phyloP scores from a whole-genome alignment of 2,329 filamentous ascomycete genomes.

The Ramularia endophylla region DNA sequence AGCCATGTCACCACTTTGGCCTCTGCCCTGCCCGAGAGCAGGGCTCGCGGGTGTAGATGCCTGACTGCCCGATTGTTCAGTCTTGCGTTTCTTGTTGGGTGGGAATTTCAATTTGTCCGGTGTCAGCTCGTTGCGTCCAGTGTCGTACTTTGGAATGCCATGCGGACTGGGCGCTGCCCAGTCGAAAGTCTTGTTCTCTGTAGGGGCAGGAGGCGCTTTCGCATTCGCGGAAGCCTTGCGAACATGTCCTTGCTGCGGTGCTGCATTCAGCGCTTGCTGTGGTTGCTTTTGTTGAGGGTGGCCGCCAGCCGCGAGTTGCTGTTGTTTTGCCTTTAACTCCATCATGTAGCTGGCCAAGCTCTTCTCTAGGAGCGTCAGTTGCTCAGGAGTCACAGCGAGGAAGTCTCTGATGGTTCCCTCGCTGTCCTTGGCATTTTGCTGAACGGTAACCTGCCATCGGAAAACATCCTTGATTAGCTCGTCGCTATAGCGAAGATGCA shows the following conservation, averaged over 20 bases:
- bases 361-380: constrained; percentile 22
- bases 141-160: constrained; percentile 53
- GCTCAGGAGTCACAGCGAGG: constrained; percentile 22
- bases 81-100: constrained; percentile 51
- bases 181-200: constrained; percentile 30
- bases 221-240: constrained; percentile 22
- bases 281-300: constrained; percentile 10
- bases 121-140: constrained; percentile 44
- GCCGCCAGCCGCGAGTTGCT: constrained; percentile 14
- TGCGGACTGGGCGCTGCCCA: constrained; percentile 38
- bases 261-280: constrained; percentile 10
- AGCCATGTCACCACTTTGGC: constrained; percentile 41
- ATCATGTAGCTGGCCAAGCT: constrained; percentile 21
- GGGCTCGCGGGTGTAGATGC: constrained; percentile 41
- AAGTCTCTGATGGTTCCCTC: constrained; percentile 24
- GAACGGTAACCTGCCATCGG: constrained; percentile 21
- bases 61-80: constrained; percentile 34
- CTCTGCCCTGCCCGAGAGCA: constrained; percentile 30
- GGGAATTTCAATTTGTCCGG: constrained; percentile 54
- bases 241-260: constrained; percentile 17
- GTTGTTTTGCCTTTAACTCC: constrained; percentile 24
- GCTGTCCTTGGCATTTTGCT: constrained; percentile 23
- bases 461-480: constrained; percentile 22
- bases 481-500: constrained; percentile 17
- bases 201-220: constrained; percentile 28